Percentiles rank a stretch among this genome's conserved stretches.
Evolutionary conservation across 495 filamentous ascomycete species (phyloP).

Genomic region (Lindgomyces ingoldianus): DNA sequence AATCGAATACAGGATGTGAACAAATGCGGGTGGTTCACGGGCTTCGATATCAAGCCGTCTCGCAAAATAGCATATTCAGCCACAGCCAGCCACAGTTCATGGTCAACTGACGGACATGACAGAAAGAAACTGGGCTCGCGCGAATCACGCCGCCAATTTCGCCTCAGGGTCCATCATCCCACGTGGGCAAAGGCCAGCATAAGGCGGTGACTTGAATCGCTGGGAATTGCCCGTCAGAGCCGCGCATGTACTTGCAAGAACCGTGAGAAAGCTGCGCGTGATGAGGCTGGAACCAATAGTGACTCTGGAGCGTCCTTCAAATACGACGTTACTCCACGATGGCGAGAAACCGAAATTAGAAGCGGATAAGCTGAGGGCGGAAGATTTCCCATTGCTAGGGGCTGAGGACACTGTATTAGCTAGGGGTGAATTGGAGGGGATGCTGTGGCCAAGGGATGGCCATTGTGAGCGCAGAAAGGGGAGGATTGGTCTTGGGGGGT

Average conservation of each 20-base stretch:
- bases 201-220: slow-evolving; percentile 21
- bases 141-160: slow-evolving; percentile 27
- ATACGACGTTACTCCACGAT: slow-evolving; percentile 24
- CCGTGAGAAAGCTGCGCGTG: slow-evolving; percentile 23
- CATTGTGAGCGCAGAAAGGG: slow-evolving; percentile 2
- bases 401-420: slow-evolving; percentile 9
- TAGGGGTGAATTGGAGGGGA: slow-evolving; percentile 5
- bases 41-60: not conserved
- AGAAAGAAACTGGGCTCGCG: slow-evolving; percentile 18
- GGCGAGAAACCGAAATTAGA: slow-evolving; percentile 20
- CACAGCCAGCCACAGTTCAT: slow-evolving; percentile 23
- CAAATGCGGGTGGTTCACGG: not conserved
- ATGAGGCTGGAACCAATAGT: slow-evolving; percentile 24
- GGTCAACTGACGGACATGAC: slow-evolving; percentile 32
- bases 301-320: not conserved
- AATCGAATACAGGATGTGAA: not conserved
- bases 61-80: slow-evolving; percentile 4
- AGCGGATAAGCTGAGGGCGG: slow-evolving; percentile 23
- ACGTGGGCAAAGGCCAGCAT: slow-evolving; percentile 14
- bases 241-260: slow-evolving; percentile 10
- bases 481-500: slow-evolving; percentile 22
- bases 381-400: slow-evolving; percentile 17
- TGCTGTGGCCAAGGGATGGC: not conserved
- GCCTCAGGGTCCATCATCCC: slow-evolving; percentile 22
- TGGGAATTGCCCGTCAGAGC: not conserved